Base-by-base conservation (phyloP, 1,284 basidiomycete species). In the Vanrija pseudolonga region DNA sequence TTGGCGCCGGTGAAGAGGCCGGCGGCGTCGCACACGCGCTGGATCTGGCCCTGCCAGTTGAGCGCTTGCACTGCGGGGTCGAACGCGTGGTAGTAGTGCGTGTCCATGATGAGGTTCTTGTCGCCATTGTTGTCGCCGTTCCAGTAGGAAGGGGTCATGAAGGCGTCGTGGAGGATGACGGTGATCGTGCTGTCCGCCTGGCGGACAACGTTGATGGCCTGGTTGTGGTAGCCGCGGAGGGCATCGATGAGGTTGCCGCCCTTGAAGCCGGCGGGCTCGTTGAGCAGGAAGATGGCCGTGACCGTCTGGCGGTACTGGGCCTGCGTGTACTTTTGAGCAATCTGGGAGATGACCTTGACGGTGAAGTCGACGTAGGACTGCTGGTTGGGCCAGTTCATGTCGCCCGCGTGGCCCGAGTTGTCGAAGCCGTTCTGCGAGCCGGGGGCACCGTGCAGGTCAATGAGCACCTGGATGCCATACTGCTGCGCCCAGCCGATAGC, bases 91-190 rank as follows among this genome's bases (percentile, higher is more conserved):
- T 91, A 90, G 74, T 86, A 81, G 74, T 91, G 88, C 80, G 57
- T 89, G 74, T 96, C 93, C 75, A 96, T 81, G 22, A 86, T 82
- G 24, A 94, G 90, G 37, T 84, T 84, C 50, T 78, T 63, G 66
- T 79, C 63, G 32, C 32, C 32, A 1, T 81, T 79, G 80, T 88
- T 81, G 69, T 86, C 88, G 43, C 84, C 83, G 48, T 79, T 74
- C 88, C 89, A 95, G 65, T 82, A 87, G 55, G 80, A 82, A 32
- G 90, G 77, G 32, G 83, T 79, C 72, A 91, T 85, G 82, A 96
- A 90, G 2, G 88, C 90, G 69, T 96, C 94, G 67, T 89, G 85
- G 50, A 95, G 82, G 53, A 91, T 79, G n/a, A 86, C 81, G 22
- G 61, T 65, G 18, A 69, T 55, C 43, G 66, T 65, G 19, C 68